Base-by-base conservation (phyloP, 768 basidiomycete genomes). In the Obba rivulosa region DNA sequence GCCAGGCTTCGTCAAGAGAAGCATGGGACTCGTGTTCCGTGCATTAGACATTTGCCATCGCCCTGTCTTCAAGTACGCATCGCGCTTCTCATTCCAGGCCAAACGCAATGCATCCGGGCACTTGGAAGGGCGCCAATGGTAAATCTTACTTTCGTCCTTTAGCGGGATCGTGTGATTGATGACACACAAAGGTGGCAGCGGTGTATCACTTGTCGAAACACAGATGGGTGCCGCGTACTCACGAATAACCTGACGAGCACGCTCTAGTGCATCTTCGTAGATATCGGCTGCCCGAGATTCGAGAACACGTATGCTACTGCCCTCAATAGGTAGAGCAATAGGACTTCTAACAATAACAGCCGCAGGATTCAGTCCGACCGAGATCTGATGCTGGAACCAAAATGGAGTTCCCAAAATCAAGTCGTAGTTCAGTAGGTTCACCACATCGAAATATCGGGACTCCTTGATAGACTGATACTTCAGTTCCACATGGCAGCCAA, bases 141-240 rank as follows among this genome's bases (percentile, higher is more conserved):
- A 71, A 0, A 60, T 42, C 41, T 63, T 62, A 3, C 35, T 41
- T 35, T 60, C 56, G 36, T 71, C 67, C 20, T 63, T 64, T 1
- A 71, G 25, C 0, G 66, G 66, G 4, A 73, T 73, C 1, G 36
- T 38, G 52, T 73, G 67, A 45, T 71, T 73, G 20, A 73, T 67
- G 0, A 40, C 63, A 0, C 69, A 21, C 3, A 66, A 37, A 2
- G 63, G 63, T 0, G 62, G 64, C n/a, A 65, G 40, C 0, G 53
- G 51, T 16, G 62, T 49, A 24, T 56, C 48, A 8, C 46, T 53
- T 0, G 57, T 49, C 14, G 59, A 50, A 9, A 23, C 44, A 23
- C 57, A 58, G 3, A 62, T 44, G 7, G 44, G 34, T 0, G 11
- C 23, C 1, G 61, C 58, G 21, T 64, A 53, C 20, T 56, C 39